These are phyloP conservation scores for Hyaloscypha finlandica DNA, from an alignment of 495 filamentous ascomycete genomes.

Conservation along the genomic window DNA sequence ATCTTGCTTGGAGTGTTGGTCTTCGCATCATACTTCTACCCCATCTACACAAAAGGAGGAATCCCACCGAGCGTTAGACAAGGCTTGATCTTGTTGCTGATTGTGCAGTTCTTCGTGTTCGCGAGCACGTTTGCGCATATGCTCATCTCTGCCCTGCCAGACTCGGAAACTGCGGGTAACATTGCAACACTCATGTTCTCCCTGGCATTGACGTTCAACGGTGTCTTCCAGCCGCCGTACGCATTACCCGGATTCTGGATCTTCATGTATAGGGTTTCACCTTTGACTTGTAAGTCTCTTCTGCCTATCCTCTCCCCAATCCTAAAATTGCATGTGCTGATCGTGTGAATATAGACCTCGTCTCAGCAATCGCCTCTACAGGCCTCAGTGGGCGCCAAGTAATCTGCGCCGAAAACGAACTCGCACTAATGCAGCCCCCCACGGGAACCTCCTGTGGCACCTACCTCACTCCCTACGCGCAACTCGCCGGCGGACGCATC, in stretches of 20 bases:
- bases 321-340: too few relatives aligned
- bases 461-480: constrained; percentile 56
- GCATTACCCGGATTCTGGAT: constrained; percentile 76
- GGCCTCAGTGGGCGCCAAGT: constrained; percentile 48
- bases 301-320: not conserved
- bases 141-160: constrained; percentile 49
- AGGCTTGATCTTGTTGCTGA: constrained; percentile 53
- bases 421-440: constrained; percentile 56
- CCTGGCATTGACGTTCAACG: constrained; percentile 62
- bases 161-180: constrained; percentile 57
- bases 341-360: constrained; percentile 38
- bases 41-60: constrained; percentile 42
- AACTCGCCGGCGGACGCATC: constrained; percentile 51
- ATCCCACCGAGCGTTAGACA: constrained; percentile 42
- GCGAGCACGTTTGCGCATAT: constrained; percentile 68
- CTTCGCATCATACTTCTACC: constrained; percentile 66
- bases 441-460: constrained; percentile 53
- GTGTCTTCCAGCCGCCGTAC: constrained; percentile 66
- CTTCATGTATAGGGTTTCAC: constrained; percentile 80
- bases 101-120: constrained; percentile 68
- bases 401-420: constrained; percentile 64
- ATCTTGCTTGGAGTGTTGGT: constrained; percentile 60
- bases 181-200: constrained; percentile 63
- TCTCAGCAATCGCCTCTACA: constrained; percentile 52
- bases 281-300: constrained; percentile 55